phyloP scores from a whole-genome alignment of 169 alveolate species.

The Plasmodium falciparum region DNA sequence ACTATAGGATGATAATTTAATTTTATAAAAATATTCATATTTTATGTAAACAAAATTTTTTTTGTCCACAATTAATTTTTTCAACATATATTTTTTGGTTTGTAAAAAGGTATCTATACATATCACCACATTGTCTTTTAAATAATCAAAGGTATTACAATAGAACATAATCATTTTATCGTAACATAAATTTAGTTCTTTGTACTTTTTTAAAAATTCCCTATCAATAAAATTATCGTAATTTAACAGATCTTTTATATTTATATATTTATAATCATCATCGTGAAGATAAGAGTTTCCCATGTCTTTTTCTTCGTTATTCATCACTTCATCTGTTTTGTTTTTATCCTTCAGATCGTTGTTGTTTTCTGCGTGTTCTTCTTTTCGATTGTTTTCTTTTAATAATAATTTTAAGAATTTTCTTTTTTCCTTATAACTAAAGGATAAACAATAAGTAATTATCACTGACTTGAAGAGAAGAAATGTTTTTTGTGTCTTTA shows the following conservation, averaged over 20 bases:
- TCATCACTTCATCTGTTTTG: background rate
- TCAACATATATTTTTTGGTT: conserved; percentile 36
- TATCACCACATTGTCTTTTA: conserved; percentile 28
- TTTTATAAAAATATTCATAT: background rate
- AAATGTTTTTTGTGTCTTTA: background rate
- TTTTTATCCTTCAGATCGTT: background rate
- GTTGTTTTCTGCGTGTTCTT: background rate
- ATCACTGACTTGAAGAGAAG: conserved; percentile 22
- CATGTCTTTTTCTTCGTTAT: background rate
- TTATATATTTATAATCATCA: background rate
- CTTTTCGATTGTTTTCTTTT: background rate
- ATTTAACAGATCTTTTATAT: background rate
- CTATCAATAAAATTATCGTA: conserved; percentile 6
- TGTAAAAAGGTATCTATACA: conserved; percentile 61
- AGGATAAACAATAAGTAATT: conserved; percentile 13
- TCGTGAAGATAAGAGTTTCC: background rate
- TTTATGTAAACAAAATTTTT: conserved; percentile 40
- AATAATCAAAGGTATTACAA: conserved; percentile 20
- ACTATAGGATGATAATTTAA: background rate
- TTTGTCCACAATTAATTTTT: conserved; percentile 11
- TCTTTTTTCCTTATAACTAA: conserved; percentile 10
- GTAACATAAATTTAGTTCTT: conserved; percentile 18
- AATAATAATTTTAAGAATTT: conserved; percentile 31
- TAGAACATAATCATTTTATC: conserved; percentile 54
- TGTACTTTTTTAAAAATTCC: conserved; percentile 14